These are phyloP conservation scores for Earliella scabrosa DNA, from an alignment of 1,284 basidiomycete genomes.

Conservation along the genomic window DNA sequence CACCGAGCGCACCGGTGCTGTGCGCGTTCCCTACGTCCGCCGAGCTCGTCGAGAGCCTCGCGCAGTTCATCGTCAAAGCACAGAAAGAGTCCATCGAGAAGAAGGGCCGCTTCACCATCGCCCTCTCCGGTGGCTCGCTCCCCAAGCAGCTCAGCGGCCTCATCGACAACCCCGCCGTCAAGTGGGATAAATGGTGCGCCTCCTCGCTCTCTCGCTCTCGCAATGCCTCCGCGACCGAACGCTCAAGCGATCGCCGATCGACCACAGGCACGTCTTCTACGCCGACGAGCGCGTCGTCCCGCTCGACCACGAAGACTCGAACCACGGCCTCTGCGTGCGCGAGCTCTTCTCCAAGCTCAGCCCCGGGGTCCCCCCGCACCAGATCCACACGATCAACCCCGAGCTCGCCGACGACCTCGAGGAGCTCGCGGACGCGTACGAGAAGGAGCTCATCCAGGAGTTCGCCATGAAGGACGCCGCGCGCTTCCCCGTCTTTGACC, in stretches of 20 bases:
- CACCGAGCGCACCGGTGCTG: constrained; percentile 73
- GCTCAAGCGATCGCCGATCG: background rate
- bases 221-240: background rate
- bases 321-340: constrained; percentile 80
- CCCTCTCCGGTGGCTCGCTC: constrained; percentile 92
- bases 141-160: constrained; percentile 85
- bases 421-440: constrained; percentile 91
- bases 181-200: constrained; percentile 94
- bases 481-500: constrained; percentile 93
- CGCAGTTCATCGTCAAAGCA: constrained; percentile 84
- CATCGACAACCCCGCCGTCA: constrained; percentile 74
- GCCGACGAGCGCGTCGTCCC: constrained; percentile 97
- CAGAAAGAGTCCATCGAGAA: constrained; percentile 91
- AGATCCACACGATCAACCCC: constrained; percentile 89
- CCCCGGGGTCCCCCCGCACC: constrained; percentile 59
- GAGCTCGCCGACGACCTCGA: constrained; percentile 78
- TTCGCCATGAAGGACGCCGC: constrained; percentile 92
- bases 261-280: constrained; percentile 93
- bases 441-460: constrained; percentile 88
- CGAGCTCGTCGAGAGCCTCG: constrained; percentile 67
- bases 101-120: constrained; percentile 90
- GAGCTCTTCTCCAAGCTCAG: constrained; percentile 87
- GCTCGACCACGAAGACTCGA: constrained; percentile 91
- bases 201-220: background rate
- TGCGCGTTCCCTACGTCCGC: constrained; percentile 70